Evolutionary conservation across 805 yeast species (phyloP).

Genomic region (Yamadazyma phyllophila): DNA sequence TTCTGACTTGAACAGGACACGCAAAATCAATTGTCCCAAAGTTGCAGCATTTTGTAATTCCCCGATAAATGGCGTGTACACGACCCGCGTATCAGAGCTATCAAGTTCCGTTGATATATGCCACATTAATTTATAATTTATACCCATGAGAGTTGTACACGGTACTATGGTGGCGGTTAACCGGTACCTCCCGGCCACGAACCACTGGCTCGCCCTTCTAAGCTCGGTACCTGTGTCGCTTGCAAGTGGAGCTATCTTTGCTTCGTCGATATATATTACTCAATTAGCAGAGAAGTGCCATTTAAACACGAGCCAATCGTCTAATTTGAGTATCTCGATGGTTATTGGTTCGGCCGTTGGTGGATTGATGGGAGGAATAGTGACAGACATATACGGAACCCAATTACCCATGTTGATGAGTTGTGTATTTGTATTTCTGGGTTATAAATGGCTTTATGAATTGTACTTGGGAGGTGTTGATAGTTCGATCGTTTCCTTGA

Average conservation of each 20-base stretch:
- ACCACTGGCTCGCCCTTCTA: constrained; percentile 24
- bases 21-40: neutral
- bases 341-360: constrained; percentile 34
- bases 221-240: constrained; percentile 32
- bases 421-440: constrained; percentile 21
- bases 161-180: constrained; percentile 16
- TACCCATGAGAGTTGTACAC: constrained; percentile 11
- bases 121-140: neutral
- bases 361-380: constrained; percentile 30
- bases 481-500: constrained; percentile 15
- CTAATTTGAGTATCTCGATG: constrained; percentile 30
- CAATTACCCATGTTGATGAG: constrained; percentile 32
- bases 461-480: constrained; percentile 20
- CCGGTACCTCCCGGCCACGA: constrained; percentile 22
- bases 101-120: neutral
- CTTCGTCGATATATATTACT: constrained; percentile 32
- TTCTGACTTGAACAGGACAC: neutral
- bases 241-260: constrained; percentile 34
- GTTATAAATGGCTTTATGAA: constrained; percentile 27
- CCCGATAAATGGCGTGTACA: neutral
- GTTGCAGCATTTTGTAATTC: neutral
- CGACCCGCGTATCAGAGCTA: neutral
- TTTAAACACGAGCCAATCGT: constrained; percentile 25
- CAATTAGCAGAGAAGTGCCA: constrained; percentile 30
- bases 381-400: constrained; percentile 33